Base-by-base conservation (phyloP, 2,329 filamentous ascomycete genomes). In the Phialophora tarda region DNA sequence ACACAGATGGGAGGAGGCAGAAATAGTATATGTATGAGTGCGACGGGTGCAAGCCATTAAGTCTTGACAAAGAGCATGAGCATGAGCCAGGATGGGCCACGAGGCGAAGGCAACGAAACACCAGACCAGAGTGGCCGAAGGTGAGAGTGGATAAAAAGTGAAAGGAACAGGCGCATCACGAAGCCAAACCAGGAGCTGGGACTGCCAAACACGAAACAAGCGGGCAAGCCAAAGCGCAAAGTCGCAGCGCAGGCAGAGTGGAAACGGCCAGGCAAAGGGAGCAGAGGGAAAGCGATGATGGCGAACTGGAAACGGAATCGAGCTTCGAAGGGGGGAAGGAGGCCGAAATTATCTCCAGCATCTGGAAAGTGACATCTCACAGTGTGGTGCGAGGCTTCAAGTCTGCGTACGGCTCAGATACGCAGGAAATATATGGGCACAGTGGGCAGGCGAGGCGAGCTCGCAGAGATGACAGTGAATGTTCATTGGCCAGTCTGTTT, bases 1-100 rank as follows among this genome's bases (percentile, higher is more conserved):
- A 62, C 28, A 48, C 23, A 62, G 62, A 54, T 47, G 50, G 64
- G 67, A 67, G 65, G 64, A 51, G 17, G 70, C 28, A 51, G 64
- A 66, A 48, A 68, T 68, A 32, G 53, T 55, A 68, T 68, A 68
- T 63, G 65, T 67, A 67, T 63, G 56, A 63, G 47, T 41, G 50
- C 32, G 7, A 57, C 59, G 67, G 34, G 54, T 41, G 59, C 59
- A 24, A 51, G 65, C 58, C 24, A 38, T 38, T 38, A 61, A 51
- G 44, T 41, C 47, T 53, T 61, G 59, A 61, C 66, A 32, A 69
- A 61, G 55, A 65, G 24, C 58, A 67, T 53, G 59, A 65, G 70
- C 59, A 66, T 62, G 68, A 69, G 64, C 44, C 44, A 61, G 30
- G 60, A 67, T 67, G 60, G 38, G 62, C 62, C 62, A 67, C 59